These are phyloP conservation scores for Xylariaceae sp. DNA, from an alignment of 2,329 filamentous ascomycete genomes.

Conservation along the genomic window DNA sequence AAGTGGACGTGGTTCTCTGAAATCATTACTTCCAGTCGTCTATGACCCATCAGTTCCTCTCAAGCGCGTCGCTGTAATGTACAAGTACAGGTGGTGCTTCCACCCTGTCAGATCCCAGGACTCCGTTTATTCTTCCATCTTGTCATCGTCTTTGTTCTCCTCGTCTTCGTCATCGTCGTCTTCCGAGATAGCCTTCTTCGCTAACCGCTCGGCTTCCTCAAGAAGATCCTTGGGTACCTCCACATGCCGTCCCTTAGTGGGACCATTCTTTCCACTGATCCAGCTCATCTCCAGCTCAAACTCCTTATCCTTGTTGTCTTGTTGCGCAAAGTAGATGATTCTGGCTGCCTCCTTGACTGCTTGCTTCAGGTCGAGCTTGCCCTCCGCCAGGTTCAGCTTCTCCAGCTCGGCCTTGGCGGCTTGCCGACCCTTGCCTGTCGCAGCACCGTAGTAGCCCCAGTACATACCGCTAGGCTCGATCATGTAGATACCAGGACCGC, in stretches of 20 bases:
- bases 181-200: slow-evolving; percentile 82
- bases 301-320: slow-evolving; percentile 99
- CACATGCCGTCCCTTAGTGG: slow-evolving; percentile 87
- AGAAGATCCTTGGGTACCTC: slow-evolving; percentile 87
- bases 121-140: slow-evolving; percentile 77
- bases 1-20: neutral
- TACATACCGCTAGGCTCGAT: slow-evolving; percentile 95
- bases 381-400: slow-evolving; percentile 84
- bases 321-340: slow-evolving; percentile 96
- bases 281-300: slow-evolving; percentile 99
- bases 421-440: slow-evolving; percentile 94
- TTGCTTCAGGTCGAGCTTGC: slow-evolving; percentile 73
- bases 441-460: slow-evolving; percentile 98
- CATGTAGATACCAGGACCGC: slow-evolving; percentile 96
- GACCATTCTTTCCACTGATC: slow-evolving; percentile 80
- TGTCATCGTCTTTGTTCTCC: slow-evolving; percentile 61
- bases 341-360: slow-evolving; percentile 93
- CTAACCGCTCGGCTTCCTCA: slow-evolving; percentile 88
- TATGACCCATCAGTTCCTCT: slow-evolving; percentile 13
- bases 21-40: slow-evolving; percentile 11
- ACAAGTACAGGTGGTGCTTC: slow-evolving; percentile 11
- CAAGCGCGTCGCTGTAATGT: slow-evolving; percentile 14
- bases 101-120: neutral
- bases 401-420: slow-evolving; percentile 97
- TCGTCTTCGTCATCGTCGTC: slow-evolving; percentile 75